Evolutionary conservation across 345 rosid genomes (phyloP).

Genomic region (Syzygium oleosum): DNA sequence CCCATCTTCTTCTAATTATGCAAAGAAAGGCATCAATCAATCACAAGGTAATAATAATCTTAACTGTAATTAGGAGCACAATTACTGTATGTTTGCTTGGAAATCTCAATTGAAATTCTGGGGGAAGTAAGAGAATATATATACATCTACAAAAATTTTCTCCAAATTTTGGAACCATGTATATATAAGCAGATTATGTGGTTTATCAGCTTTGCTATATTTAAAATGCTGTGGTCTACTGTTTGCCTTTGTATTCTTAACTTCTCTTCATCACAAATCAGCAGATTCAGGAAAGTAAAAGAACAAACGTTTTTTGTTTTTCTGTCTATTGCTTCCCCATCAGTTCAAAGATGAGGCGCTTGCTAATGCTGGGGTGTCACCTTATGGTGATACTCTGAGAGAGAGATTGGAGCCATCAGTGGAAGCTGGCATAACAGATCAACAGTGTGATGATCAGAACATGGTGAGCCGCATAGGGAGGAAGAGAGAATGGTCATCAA

Average conservation of each 20-base stretch:
- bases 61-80: neutral
- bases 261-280: neutral
- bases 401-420: neutral
- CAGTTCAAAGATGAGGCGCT: neutral
- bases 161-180: neutral
- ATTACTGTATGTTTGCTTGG: neutral
- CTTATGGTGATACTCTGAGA: neutral
- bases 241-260: neutral
- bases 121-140: neutral
- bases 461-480: neutral
- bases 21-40: neutral
- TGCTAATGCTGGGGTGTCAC: neutral
- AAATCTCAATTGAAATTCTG: neutral
- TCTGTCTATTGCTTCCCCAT: neutral
- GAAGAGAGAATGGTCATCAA: neutral
- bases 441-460: neutral
- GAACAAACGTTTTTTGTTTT: neutral
- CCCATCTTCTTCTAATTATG: constrained; percentile 4
- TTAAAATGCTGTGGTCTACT: neutral
- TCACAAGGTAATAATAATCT: neutral
- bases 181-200: neutral
- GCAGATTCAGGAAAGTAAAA: neutral
- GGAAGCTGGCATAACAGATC: neutral
- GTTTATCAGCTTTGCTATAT: neutral
- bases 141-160: neutral